Percentiles rank a stretch among this genome's conserved stretches.
These are phyloP conservation scores for Cardamine chenopodiifolia DNA, from an alignment of 345 rosid species.

Conservation along the genomic window DNA sequence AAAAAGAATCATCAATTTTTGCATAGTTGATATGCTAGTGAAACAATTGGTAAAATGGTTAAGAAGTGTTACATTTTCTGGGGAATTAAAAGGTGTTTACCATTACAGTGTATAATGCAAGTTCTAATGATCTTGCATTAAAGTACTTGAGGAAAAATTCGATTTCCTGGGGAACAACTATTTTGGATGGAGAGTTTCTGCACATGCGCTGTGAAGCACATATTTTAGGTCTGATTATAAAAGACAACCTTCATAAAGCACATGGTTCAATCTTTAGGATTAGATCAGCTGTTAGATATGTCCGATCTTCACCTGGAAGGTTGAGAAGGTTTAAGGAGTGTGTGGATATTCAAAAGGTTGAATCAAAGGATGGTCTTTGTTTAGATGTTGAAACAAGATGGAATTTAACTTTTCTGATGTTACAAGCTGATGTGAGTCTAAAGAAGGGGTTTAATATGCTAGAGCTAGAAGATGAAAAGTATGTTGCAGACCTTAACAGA, in stretches of 20 bases:
- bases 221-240: neutral
- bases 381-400: too few species aligned
- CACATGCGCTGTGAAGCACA: neutral
- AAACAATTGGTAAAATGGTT: too few species aligned
- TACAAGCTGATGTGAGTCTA: too few species aligned
- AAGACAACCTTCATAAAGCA: neutral
- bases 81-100: neutral
- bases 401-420: too few species aligned
- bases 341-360: slow-evolving; percentile 1
- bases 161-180: neutral
- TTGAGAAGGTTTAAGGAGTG: neutral
- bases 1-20: too few species aligned
- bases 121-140: slow-evolving; percentile 1
- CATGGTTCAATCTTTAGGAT: neutral
- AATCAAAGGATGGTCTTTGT: neutral
- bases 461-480: slow-evolving; percentile 20
- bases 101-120: neutral
- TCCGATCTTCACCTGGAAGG: too few species aligned
- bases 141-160: neutral
- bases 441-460: too few species aligned
- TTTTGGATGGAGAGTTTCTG: neutral
- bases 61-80: too few species aligned
- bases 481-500: neutral
- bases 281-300: neutral
- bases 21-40: too few species aligned